These are phyloP conservation scores for Pythium coloratum DNA, from an alignment of 352 stramenopile species.

Conservation along the genomic window DNA sequence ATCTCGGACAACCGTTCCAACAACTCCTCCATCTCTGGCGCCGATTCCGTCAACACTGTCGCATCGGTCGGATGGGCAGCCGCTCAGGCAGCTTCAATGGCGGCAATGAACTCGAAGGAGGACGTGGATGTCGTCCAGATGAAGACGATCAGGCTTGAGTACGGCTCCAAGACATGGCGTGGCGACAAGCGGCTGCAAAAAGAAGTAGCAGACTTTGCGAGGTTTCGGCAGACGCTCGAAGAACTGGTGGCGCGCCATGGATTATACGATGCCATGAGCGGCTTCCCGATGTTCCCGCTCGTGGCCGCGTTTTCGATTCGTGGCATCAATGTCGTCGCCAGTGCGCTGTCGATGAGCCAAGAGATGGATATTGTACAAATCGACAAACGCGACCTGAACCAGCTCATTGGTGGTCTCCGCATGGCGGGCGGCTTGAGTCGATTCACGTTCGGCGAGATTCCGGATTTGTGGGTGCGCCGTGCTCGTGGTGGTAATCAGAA, in stretches of 20 bases:
- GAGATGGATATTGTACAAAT: slow-evolving; percentile 39
- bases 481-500: slow-evolving; percentile 32
- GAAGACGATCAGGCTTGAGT: slow-evolving; percentile 60
- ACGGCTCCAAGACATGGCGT: slow-evolving; percentile 64
- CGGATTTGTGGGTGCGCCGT: slow-evolving; percentile 50
- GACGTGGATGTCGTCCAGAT: slow-evolving; percentile 54
- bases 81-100: not conserved
- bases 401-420: slow-evolving; percentile 44
- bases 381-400: slow-evolving; percentile 48
- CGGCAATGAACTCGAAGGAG: slow-evolving; percentile 6
- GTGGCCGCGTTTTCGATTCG: slow-evolving; percentile 61
- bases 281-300: slow-evolving; percentile 54
- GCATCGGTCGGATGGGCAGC: not conserved
- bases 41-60: not conserved
- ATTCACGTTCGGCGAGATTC: slow-evolving; percentile 71
- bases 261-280: slow-evolving; percentile 38
- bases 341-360: slow-evolving; percentile 43
- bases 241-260: slow-evolving; percentile 42
- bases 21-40: slow-evolving; percentile 7
- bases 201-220: slow-evolving; percentile 44
- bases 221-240: slow-evolving; percentile 58
- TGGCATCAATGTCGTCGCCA: slow-evolving; percentile 54
- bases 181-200: slow-evolving; percentile 65
- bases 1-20: slow-evolving; percentile 21
- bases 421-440: slow-evolving; percentile 28